These are phyloP conservation scores for Kodamaea nitidulidarum DNA, from an alignment of 805 yeast species.

Conservation along the genomic window DNA sequence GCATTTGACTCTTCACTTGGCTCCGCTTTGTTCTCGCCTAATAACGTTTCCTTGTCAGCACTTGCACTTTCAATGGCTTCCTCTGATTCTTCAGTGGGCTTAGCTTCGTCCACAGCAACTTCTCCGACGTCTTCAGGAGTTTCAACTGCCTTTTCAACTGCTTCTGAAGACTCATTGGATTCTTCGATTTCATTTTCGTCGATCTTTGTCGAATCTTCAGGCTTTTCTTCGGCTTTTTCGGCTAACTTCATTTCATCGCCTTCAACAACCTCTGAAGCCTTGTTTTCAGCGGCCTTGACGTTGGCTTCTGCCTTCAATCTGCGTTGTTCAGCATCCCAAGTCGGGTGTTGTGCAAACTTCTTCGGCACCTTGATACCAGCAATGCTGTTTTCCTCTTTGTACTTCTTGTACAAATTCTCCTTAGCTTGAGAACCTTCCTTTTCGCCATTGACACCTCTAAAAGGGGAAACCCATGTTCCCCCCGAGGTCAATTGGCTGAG, in stretches of 20 bases:
- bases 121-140: too few relatives aligned
- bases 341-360: constrained; percentile 39
- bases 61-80: constrained; percentile 6
- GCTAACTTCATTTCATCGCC: constrained; percentile 1
- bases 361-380: constrained; percentile 34
- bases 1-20: constrained; percentile 6
- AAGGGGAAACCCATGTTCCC: constrained; percentile 41
- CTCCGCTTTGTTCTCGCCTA: constrained; percentile 7
- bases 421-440: constrained; percentile 17
- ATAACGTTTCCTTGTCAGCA: constrained; percentile 6
- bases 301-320: constrained; percentile 9
- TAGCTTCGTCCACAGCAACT: too few relatives aligned
- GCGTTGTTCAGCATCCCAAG: constrained; percentile 27
- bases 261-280: constrained; percentile 8
- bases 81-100: constrained; percentile 6
- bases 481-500: constrained; percentile 30
- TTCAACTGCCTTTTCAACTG: too few relatives aligned
- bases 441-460: constrained; percentile 23
- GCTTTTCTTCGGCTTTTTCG: constrained; percentile 5
- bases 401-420: constrained; percentile 32
- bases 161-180: too few relatives aligned
- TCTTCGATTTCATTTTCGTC: neutral
- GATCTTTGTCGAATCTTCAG: constrained; percentile 5
- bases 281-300: constrained; percentile 8
- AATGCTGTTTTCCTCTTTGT: constrained; percentile 31